Evolutionary conservation across 1,139 yeast species (phyloP), one percentile per base, ranked within the genome.

Genomic region (Protomyces pachydermus): DNA sequence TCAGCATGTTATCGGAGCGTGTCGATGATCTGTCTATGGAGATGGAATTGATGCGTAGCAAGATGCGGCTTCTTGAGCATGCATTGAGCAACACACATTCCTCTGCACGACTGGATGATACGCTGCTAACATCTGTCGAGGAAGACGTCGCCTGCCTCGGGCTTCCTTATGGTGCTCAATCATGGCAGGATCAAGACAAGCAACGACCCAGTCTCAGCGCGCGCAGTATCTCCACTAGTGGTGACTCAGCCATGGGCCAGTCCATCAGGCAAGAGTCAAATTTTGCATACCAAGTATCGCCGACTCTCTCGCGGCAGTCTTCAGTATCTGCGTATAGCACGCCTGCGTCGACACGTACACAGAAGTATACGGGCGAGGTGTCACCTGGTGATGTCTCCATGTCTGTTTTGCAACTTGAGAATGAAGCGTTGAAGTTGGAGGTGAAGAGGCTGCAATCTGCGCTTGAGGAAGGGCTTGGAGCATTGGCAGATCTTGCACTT

Each of bases 381-480:
- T 16, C 18, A 18, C 32, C 32, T 42, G 54, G 46, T 20, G 62
- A 52, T 34, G 46, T 58, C 9, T 52, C 56, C 2, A 39, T 51
- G n/a, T 51, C 51, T 37, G 56, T 39, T 1, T 23, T 58, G 20
- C 37, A 39, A n/a, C 56, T 25, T 16, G 62, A 58, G 53, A 58
- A 58, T 52, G 56, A 20, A 14, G 62, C 56, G 23, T 38, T 58
- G 53, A 23, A 28, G 45, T 18, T 38, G 20, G 56, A 58, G 34
- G 62, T 58, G 38, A 28, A 28, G 38, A 38, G 62, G n/a, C 35
- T 58, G 56, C 51, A 39, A n/a, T 16, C 32, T 52, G 62, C 46
- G n/a, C 45, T 58, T 38, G 62, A 58, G 18, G 62, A 58, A 10
- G 62, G 62, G 39, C 53, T 58, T 35, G 62, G 62, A 2, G 62